Evolutionary conservation across 805 yeast genomes (phyloP).

Genomic region (Candida vaughaniae): DNA sequence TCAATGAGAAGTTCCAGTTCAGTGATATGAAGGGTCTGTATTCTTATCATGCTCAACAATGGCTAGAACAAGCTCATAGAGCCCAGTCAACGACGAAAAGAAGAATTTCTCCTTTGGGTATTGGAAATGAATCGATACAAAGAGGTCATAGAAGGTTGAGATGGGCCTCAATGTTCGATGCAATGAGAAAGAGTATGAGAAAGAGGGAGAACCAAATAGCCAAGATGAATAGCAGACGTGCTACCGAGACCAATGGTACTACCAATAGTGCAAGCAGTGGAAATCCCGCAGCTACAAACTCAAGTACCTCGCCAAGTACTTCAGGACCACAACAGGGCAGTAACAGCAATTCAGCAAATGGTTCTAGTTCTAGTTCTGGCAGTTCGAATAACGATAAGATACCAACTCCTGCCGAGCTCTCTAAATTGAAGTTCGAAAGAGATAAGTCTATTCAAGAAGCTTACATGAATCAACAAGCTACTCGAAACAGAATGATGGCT

Average conservation of each 20-base stretch:
- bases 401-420: conserved; percentile 77
- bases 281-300: conserved; percentile 2
- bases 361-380: conserved; percentile 8
- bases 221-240: conserved; percentile 26
- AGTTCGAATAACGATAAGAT: conserved; percentile 39
- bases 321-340: too few species aligned
- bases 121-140: conserved; percentile 89
- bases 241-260: conserved; percentile 7
- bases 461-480: conserved; percentile 47
- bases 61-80: conserved; percentile 90
- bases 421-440: conserved; percentile 78
- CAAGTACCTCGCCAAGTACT: not conserved
- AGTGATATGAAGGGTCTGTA: conserved; percentile 85
- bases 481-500: conserved; percentile 41
- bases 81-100: conserved; percentile 87
- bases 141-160: conserved; percentile 87
- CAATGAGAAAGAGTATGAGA: conserved; percentile 84
- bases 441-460: conserved; percentile 84
- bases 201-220: conserved; percentile 71
- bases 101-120: conserved; percentile 88
- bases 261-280: not conserved
- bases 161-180: conserved; percentile 98
- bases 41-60: conserved; percentile 79
- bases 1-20: conserved; percentile 84
- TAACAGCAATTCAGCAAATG: conserved; percentile 10